phyloP scores from a whole-genome alignment of 495 filamentous ascomycete genomes.

The Recurvomyces mirabilis region DNA sequence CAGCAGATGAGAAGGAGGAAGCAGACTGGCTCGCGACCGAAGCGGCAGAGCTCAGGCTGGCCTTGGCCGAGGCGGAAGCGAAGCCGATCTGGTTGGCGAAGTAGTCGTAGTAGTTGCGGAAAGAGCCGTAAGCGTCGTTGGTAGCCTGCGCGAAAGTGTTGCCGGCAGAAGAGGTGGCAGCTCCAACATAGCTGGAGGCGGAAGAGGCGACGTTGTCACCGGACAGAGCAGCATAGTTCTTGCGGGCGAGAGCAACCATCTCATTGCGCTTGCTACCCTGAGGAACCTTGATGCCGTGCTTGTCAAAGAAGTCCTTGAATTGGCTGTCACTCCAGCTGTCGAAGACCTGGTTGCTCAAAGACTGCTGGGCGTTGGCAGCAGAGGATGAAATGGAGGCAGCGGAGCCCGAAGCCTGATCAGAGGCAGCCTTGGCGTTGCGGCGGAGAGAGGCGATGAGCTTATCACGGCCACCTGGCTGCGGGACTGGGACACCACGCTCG shows the following conservation, averaged over 20 bases:
- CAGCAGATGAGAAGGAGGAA: conserved; percentile 10
- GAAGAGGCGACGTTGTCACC: conserved; percentile 51
- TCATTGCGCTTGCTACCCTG: conserved; percentile 88
- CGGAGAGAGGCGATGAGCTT: conserved; percentile 80
- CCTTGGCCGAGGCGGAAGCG: conserved; percentile 17
- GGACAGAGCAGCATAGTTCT: conserved; percentile 61
- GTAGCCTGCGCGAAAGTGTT: conserved; percentile 70
- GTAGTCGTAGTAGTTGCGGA: conserved; percentile 47
- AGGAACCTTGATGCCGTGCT: conserved; percentile 67
- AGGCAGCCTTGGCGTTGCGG: conserved; percentile 75
- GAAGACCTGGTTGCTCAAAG: conserved; percentile 70
- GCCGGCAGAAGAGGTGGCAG: conserved; percentile 71
- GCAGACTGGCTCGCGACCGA: conserved; percentile 18
- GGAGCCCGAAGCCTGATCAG: conserved; percentile 50
- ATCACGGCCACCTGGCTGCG: conserved; percentile 77
- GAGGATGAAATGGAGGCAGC: conserved; percentile 51
- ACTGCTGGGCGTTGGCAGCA: conserved; percentile 55
- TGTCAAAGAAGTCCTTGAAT: conserved; percentile 68
- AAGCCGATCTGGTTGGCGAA: conserved; percentile 67
- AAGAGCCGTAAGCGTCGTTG: conserved; percentile 45
- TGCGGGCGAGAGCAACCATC: conserved; percentile 78
- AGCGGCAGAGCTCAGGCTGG: conserved; percentile 24
- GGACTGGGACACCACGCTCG: conserved; percentile 74
- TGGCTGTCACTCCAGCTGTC: conserved; percentile 78
- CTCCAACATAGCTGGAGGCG: conserved; percentile 57